phyloP scores from a whole-genome alignment of 2,329 filamentous ascomycete species.

The Epichloe amarillans region DNA sequence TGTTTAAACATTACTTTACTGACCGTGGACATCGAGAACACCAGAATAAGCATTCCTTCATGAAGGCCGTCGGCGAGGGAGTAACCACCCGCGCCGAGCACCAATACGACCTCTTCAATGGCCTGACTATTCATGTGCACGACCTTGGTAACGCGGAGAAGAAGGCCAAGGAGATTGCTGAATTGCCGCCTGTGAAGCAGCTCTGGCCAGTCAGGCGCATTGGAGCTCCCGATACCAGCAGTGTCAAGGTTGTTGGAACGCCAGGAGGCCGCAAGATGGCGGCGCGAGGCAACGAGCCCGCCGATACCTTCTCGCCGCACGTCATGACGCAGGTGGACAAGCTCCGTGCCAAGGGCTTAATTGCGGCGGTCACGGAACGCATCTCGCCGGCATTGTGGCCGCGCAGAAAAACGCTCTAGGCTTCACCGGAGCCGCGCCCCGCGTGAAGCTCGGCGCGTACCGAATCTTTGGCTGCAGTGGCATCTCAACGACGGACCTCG shows the following conservation, averaged over 20 bases:
- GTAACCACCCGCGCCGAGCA: constrained; percentile 33
- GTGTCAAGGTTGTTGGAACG: constrained; percentile 27
- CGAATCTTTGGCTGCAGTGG: constrained; percentile 23
- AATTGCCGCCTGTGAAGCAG: constrained; percentile 31
- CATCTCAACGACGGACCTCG: constrained; percentile 19
- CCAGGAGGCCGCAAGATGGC: constrained; percentile 11
- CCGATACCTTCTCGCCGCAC: constrained; percentile 31
- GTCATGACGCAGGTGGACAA: constrained; percentile 43
- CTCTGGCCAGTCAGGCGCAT: constrained; percentile 35
- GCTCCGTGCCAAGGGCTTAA: constrained; percentile 33
- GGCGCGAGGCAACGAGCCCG: constrained; percentile 7
- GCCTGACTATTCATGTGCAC: constrained; percentile 38
- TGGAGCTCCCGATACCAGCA: constrained; percentile 26
- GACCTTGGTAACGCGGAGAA: constrained; percentile 30
- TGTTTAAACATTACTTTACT: neutral
- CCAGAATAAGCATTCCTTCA: constrained; percentile 3
- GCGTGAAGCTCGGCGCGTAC: constrained; percentile 25
- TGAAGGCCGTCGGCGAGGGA: constrained; percentile 5
- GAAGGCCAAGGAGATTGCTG: constrained; percentile 26
- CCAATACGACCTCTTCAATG: constrained; percentile 38
- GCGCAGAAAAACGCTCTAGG: constrained; percentile 22
- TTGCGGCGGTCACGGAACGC: constrained; percentile 28
- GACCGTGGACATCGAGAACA: neutral
- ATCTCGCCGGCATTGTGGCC: constrained; percentile 32
- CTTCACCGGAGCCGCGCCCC: constrained; percentile 26